A percentile compares a stretch with the other conserved stretches of the same genome.
phyloP scores from a whole-genome alignment of 1,284 basidiomycete species.

The Rhodofomes roseus region DNA sequence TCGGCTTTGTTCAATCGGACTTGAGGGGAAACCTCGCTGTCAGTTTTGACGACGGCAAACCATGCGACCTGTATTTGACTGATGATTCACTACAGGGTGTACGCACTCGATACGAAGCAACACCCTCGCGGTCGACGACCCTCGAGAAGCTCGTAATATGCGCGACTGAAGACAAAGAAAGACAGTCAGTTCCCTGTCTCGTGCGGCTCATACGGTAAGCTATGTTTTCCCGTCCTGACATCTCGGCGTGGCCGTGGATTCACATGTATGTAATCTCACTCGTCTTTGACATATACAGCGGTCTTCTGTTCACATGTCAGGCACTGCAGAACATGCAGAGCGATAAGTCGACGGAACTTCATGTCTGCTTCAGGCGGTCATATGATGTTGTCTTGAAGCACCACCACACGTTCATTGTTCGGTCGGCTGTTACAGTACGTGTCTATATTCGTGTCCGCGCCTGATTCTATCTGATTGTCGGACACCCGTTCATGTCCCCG shows the following conservation, averaged over 20 bases:
- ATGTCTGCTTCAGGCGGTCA: conserved; percentile 81
- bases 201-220: conserved; percentile 79
- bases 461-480: conserved; percentile 1
- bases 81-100: conserved; percentile 60
- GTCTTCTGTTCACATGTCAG: conserved; percentile 79
- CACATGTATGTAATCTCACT: conserved; percentile 5
- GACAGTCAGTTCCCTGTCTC: conserved; percentile 56
- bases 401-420: conserved; percentile 83
- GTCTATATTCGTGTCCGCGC: background rate
- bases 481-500: background rate
- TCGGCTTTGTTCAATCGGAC: conserved; percentile 89
- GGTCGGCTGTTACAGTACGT: conserved; percentile 81
- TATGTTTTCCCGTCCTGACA: conserved; percentile 22
- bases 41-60: conserved; percentile 21
- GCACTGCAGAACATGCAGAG: conserved; percentile 77
- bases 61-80: conserved; percentile 1
- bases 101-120: conserved; percentile 60
- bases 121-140: conserved; percentile 59
- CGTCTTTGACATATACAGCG: conserved; percentile 48
- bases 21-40: conserved; percentile 87
- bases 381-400: conserved; percentile 84
- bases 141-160: conserved; percentile 76
- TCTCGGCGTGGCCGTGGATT: conserved; percentile 20
- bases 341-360: conserved; percentile 71
- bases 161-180: conserved; percentile 52